Evolutionary conservation across 306 rosid genomes (phyloP).

Genomic region (Biancaea sappan): DNA sequence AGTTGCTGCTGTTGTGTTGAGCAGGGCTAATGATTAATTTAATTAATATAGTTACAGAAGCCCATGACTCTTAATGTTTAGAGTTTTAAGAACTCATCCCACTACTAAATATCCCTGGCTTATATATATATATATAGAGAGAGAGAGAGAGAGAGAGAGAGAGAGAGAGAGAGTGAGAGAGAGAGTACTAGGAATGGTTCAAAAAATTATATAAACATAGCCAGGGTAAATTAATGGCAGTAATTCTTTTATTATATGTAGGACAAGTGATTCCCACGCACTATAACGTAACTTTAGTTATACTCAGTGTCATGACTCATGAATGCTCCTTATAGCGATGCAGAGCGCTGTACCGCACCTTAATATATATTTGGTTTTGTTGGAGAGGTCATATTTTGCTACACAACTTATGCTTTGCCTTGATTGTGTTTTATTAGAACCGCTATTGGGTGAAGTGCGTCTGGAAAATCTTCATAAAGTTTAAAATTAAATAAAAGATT

Average conservation of each 20-base stretch:
- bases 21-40: constrained; percentile 28
- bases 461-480: no score
- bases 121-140: no score
- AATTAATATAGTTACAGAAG: constrained; percentile 32
- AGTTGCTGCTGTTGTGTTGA: constrained; percentile 42
- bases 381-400: background rate
- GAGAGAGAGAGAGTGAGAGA: no score
- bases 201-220: constrained; percentile 5
- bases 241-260: background rate
- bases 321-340: constrained; percentile 9
- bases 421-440: no score
- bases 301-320: constrained; percentile 36
- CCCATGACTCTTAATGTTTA: constrained; percentile 33
- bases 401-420: no score
- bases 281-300: background rate
- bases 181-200: constrained; percentile 22
- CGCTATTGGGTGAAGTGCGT: no score
- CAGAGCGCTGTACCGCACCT: constrained; percentile 53
- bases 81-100: constrained; percentile 24
- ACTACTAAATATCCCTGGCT: background rate
- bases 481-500: no score
- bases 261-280: constrained; percentile 17
- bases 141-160: no score
- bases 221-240: constrained; percentile 1
- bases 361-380: background rate